phyloP scores from a whole-genome alignment of 495 filamentous ascomycete species.

The Aspergillus saccharolyticus region DNA sequence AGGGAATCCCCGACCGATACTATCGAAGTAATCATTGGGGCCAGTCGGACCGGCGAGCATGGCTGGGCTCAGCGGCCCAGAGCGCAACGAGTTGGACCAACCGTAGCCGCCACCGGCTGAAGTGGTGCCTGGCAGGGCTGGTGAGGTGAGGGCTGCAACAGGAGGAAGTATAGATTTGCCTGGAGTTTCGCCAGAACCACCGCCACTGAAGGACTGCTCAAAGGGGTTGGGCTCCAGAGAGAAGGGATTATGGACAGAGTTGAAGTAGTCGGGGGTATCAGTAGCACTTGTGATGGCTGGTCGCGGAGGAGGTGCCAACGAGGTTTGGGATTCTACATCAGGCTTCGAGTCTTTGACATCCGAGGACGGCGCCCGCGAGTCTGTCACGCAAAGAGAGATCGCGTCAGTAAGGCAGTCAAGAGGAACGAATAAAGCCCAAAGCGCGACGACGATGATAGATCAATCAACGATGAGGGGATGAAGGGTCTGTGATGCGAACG shows the following conservation, averaged over 20 bases:
- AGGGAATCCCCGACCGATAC: conserved; percentile 80
- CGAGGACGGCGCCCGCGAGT: conserved; percentile 39
- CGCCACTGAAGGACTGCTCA: conserved; percentile 79
- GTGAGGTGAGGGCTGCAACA: conserved; percentile 87
- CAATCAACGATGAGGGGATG: conserved; percentile 12
- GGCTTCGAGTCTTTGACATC: conserved; percentile 41
- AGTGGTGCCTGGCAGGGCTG: conserved; percentile 69
- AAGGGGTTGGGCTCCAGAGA: conserved; percentile 93
- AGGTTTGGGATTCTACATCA: conserved; percentile 40
- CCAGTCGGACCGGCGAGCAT: conserved; percentile 87
- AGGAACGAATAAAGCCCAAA: neutral
- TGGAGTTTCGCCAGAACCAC: conserved; percentile 65
- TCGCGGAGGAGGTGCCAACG: conserved; percentile 75
- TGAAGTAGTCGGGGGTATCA: conserved; percentile 77
- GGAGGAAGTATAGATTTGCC: conserved; percentile 86
- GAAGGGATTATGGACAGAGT: conserved; percentile 56
- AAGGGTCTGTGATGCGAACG: conserved; percentile 21
- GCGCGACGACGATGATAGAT: conserved; percentile 17
- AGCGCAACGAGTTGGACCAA: conserved; percentile 84
- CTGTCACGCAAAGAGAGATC: conserved; percentile 23
- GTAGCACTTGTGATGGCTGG: conserved; percentile 52
- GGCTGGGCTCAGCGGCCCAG: conserved; percentile 91
- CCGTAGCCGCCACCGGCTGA: conserved; percentile 56
- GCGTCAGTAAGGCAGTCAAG: conserved; percentile 19
- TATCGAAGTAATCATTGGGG: conserved; percentile 73